Evolutionary conservation across 2,329 filamentous ascomycete genomes (phyloP), one percentile per base, ranked within the genome.

Genomic region (Exserohilum turcica): DNA sequence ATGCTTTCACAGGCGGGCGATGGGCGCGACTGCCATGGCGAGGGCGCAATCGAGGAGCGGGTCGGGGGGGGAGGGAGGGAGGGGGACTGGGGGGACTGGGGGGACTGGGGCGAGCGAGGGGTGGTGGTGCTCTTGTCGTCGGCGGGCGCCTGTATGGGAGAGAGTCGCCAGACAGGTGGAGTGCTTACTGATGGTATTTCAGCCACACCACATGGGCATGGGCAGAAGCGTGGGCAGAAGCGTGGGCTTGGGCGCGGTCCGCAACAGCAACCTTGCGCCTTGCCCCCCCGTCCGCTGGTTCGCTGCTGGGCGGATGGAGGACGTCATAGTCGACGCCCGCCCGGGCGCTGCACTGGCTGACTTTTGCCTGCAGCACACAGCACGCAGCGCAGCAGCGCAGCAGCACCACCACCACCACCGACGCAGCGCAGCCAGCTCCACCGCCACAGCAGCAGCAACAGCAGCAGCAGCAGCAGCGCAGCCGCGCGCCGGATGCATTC

Each of bases 131-230:
- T 49, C 15, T 38, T 27, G 52, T 38, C 21, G 52, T 37, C 35
- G 40, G 18, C 24, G 16, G 28, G 32, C 21, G 33, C 38, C 45
- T 12, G 42, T 40, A 16, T 21, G 24, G 27, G 43, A 38, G 16
- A 40, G 31, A 28, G 27, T 32, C 35, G 39, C 37, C 36, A 47
- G 44, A 47, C 51, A 50, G 31, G 50, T 46, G 39, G 55, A 57
- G 39, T 49, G 56, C 56, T 56, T 53, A 59, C 49, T 59, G 53
- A 53, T 56, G 48, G 48, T 40, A 24, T 28, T 43, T 47, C 48
- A 58, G 52, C 48, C 55, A 56, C 55, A 52, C 33, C 51, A 52
- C 12, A 31, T 21, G 13, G 36, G n/a, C n/a, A n/a, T n/a, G n/a
- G n/a, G n/a, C n/a, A n/a, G n/a, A n/a, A n/a, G n/a, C n/a, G n/a